Conservation (phyloP, 257 asterid species). For the Solanum pimpinellifolium region DNA sequence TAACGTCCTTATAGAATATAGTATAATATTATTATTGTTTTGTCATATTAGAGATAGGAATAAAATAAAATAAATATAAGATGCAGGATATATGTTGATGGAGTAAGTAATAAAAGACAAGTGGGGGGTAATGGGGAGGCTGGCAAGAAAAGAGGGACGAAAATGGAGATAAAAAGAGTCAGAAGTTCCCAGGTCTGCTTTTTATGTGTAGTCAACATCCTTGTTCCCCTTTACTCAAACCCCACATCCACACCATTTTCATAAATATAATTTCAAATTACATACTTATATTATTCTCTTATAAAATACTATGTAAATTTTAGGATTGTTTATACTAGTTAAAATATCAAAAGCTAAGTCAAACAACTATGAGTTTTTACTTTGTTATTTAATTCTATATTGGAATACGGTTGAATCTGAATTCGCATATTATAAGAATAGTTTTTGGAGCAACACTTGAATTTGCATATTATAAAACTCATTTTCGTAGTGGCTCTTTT, state of each 20-base stretch:
- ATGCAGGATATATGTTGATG: not conserved
- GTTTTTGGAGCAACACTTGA: not conserved
- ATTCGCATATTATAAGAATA: not conserved
- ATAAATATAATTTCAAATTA: not conserved
- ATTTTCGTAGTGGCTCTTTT: not conserved
- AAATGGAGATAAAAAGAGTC: conserved; percentile 11
- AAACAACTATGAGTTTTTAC: not conserved
- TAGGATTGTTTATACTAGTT: not conserved
- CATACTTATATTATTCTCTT: not conserved
- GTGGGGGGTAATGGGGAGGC: not conserved
- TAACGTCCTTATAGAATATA: not conserved
- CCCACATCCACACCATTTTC: not conserved
- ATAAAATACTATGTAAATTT: not conserved
- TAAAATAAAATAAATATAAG: not conserved
- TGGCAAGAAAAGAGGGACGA: conserved; percentile 6
- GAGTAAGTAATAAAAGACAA: not conserved
- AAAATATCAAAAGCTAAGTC: not conserved
- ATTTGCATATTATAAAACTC: not conserved
- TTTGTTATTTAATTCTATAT: not conserved
- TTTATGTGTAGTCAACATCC: conserved; percentile 17
- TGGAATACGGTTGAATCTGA: not conserved
- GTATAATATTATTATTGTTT: not conserved
- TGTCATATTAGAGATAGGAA: not conserved
- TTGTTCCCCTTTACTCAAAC: conserved; percentile 5
- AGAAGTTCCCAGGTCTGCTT: not conserved